Evolutionary conservation across 169 alveolate genomes (phyloP).

Genomic region (Cryptosporidium andersoni): DNA sequence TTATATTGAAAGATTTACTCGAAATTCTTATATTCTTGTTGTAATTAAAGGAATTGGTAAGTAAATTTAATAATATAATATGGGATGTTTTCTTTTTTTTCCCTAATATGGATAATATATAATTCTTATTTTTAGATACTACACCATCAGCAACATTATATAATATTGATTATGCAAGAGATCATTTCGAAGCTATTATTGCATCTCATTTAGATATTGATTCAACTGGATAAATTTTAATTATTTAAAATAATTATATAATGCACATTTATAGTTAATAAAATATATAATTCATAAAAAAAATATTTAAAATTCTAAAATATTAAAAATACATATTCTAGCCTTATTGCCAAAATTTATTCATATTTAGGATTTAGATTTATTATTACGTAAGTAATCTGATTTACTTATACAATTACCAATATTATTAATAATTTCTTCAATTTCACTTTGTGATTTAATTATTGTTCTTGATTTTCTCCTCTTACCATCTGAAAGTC

Average conservation of each 20-base stretch:
- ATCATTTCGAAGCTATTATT: conserved; percentile 70
- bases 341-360: neutral
- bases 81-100: neutral
- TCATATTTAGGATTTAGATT: neutral
- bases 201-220: conserved; percentile 51
- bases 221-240: neutral
- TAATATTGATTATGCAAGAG: conserved; percentile 75
- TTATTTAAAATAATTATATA: no score
- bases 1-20: conserved; percentile 88
- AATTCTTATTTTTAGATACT: neutral
- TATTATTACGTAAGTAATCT: neutral
- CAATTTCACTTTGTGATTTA: conserved; percentile 23
- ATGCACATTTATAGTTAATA: no score
- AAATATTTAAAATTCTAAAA: neutral
- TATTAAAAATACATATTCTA: neutral
- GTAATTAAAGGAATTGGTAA: conserved; percentile 81
- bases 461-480: conserved; percentile 34
- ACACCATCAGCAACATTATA: conserved; percentile 65
- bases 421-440: conserved; percentile 1
- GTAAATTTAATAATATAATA: conserved; percentile 6
- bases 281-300: no score
- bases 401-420: conserved; percentile 17
- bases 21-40: conserved; percentile 89
- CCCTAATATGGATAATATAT: neutral
- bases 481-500: conserved; percentile 39